Conservation (phyloP, 1,284 basidiomycete genomes). For the Trichosporon sp. region DNA sequence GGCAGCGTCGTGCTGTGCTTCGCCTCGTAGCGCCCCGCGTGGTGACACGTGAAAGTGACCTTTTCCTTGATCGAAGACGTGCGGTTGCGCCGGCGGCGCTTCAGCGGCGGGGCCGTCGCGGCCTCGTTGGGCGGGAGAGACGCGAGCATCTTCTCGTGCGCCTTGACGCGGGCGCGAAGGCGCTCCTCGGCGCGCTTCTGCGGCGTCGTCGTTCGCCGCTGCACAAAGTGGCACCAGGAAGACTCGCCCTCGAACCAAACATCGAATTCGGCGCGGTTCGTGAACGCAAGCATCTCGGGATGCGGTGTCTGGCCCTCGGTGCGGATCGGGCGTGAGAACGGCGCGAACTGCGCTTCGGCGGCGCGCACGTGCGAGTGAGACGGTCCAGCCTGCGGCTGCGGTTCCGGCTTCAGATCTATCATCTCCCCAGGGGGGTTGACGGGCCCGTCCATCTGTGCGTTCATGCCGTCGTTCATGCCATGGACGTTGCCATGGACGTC, state of each 20-base stretch:
- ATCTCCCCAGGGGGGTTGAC: background rate
- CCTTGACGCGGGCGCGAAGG: constrained; percentile 38
- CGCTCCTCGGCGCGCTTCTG: constrained; percentile 44
- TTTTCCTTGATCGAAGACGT: constrained; percentile 40
- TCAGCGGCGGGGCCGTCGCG: constrained; percentile 34
- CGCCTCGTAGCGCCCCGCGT: constrained; percentile 42
- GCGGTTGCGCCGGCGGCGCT: constrained; percentile 37
- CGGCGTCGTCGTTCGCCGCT: constrained; percentile 44
- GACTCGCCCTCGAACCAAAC: constrained; percentile 42
- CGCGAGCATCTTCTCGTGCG: constrained; percentile 31
- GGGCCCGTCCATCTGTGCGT: constrained; percentile 4
- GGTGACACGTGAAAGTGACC: constrained; percentile 48
- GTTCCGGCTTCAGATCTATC: constrained; percentile 10
- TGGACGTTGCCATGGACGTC: constrained; percentile 10
- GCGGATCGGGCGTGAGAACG: constrained; percentile 32
- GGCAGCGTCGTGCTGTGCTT: constrained; percentile 39
- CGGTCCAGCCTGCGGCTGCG: background rate
- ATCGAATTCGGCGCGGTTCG: constrained; percentile 31
- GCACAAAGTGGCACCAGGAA: constrained; percentile 49
- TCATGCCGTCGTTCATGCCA: constrained; percentile 2
- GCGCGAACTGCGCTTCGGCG: constrained; percentile 25
- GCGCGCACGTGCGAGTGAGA: background rate
- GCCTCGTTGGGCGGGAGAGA: constrained; percentile 38
- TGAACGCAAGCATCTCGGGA: constrained; percentile 33
- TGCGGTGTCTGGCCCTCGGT: constrained; percentile 30